Percentiles rank a stretch among this genome's conserved stretches.
phyloP scores from a whole-genome alignment of 495 filamentous ascomycete genomes.

The Pyrenopolyporus hunteri region DNA sequence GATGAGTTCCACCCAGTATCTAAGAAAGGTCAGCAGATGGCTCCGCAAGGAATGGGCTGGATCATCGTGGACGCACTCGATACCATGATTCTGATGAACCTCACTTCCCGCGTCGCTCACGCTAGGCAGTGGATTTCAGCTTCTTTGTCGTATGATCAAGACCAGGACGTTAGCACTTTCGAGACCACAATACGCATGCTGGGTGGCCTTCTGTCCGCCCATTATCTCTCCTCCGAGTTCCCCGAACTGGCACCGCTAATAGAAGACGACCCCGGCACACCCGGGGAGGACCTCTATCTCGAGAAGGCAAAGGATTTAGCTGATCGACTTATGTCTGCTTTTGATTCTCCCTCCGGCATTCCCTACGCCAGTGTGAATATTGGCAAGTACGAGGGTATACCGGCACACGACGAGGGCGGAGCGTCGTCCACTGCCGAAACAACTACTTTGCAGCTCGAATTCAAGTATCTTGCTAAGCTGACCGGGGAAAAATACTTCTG shows the following conservation, averaged over 20 bases:
- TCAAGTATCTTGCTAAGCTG: slow-evolving; percentile 95
- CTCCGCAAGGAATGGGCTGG: slow-evolving; percentile 86
- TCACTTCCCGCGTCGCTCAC: slow-evolving; percentile 82
- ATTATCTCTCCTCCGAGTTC: slow-evolving; percentile 82
- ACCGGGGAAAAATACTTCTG: slow-evolving; percentile 93
- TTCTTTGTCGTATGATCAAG: slow-evolving; percentile 80
- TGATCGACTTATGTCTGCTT: slow-evolving; percentile 84
- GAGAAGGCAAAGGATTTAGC: slow-evolving; percentile 95
- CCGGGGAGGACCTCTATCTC: slow-evolving; percentile 88
- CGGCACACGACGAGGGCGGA: slow-evolving; percentile 83
- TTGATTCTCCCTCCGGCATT: slow-evolving; percentile 82
- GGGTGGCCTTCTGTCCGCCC: slow-evolving; percentile 90
- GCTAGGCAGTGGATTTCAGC: slow-evolving; percentile 91
- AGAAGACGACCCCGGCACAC: slow-evolving; percentile 68
- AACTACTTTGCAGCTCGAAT: slow-evolving; percentile 89
- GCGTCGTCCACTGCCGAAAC: slow-evolving; percentile 95
- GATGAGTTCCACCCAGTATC: slow-evolving; percentile 86
- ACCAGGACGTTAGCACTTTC: slow-evolving; percentile 96
- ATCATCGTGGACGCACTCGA: slow-evolving; percentile 97
- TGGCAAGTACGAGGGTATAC: slow-evolving; percentile 70
- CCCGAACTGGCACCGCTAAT: slow-evolving; percentile 68
- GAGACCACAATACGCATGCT: slow-evolving; percentile 99
- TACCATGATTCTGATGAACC: slow-evolving; percentile 97
- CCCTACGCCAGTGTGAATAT: slow-evolving; percentile 92
- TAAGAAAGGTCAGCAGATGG: slow-evolving; percentile 82